Evolutionary conservation across 257 asterid genomes (phyloP), one percentile per base, ranked within the genome.

Genomic region (Paulownia fortunei): DNA sequence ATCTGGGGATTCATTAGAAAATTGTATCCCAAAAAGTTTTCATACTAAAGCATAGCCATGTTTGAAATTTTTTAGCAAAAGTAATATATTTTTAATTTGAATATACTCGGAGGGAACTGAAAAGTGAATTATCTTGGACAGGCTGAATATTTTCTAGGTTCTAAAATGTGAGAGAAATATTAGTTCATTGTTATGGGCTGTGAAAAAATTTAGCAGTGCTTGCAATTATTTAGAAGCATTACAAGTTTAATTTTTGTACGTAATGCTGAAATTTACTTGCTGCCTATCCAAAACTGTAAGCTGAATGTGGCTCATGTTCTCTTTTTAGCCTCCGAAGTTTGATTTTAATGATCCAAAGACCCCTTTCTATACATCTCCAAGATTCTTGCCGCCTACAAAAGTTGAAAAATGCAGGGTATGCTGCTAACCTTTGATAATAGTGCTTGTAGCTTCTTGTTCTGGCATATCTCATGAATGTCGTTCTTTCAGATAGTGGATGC

Each of bases 311-410:
- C 23, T 72, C 1, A 3, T 56, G 54, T 78, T 83, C 69, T 76
- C n/a, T 69, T 81, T 86, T 79, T 90, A 94, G 97, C 90, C 88
- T 86, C 85, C 94, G 3, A 89, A 84, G 84, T 94, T 94, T 54
- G 94, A 91, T 79, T 92, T 94, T 52, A 87, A 90, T 66, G 97
- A 89, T 79, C 96, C 97, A 2, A 91, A 91, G 90, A 87, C 90
- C 1, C 97, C 97, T 55, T 94, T 94, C 85, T 94, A 91, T 69
- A 92, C 98, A 30, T 94, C 97, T 76, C 96, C 96, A 59, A 85
- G 97, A 83, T 92, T 86, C 87, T 86, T 92, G 82, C 98, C 98
- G 1, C 98, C 97, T 39, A 91, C 97, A 34, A 92, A 94, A 89
- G 88, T 92, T 51, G 97, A 92, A 82, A 88, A 89, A 83, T 89